Evolutionary conservation across 306 rosid genomes (phyloP), one percentile per base, ranked within the genome.

Genomic region (Trichosanthes cucumerina): DNA sequence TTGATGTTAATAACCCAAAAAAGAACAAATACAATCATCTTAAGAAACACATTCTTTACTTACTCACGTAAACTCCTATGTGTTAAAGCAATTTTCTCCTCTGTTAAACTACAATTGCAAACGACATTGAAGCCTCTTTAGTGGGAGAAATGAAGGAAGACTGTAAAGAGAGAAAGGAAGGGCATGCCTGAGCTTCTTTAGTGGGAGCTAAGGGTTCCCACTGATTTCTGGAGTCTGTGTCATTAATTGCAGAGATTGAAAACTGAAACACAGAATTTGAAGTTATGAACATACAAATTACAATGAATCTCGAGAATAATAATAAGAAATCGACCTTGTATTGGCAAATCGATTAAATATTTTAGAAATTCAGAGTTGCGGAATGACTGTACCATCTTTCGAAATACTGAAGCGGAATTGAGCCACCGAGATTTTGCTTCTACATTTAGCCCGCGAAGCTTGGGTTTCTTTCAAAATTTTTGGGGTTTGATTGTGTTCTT

Each of bases 131-230:
- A 72, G 50, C 54, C 62, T n/a, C n/a, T n/a, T n/a, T n/a, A n/a
- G n/a, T n/a, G n/a, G n/a, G n/a, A n/a, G n/a, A 31, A 43, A 57
- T 39, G 6, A 77, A 54, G 38, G 62, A 39, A 0, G 43, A 62
- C 24, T 14, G 33, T 41, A 68, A 60, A 53, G 31, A 73, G 66
- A 81, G 52, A 26, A 24, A 66, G 80, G 21, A 75, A 81, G 65
- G 70, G 57, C 83, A 79, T 85, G 79, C 98, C 97, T 88, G 98
- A 38, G 97, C 97, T 86, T 95, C 98, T 88, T 95, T 92, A 56
- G 98, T 95, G 3, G 98, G 98, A 66, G 97, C 98, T 75, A 92
- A 83, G 31, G 97, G 98, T 78, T 95, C 93, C 98, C 98, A 95
- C 54, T 85, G 87, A 72, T 81, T 87, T 89, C 79, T 88, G 65